Evolutionary conservation across 2,329 filamentous ascomycete species (phyloP).

Genomic region (Pseudogymnoascus sp.): DNA sequence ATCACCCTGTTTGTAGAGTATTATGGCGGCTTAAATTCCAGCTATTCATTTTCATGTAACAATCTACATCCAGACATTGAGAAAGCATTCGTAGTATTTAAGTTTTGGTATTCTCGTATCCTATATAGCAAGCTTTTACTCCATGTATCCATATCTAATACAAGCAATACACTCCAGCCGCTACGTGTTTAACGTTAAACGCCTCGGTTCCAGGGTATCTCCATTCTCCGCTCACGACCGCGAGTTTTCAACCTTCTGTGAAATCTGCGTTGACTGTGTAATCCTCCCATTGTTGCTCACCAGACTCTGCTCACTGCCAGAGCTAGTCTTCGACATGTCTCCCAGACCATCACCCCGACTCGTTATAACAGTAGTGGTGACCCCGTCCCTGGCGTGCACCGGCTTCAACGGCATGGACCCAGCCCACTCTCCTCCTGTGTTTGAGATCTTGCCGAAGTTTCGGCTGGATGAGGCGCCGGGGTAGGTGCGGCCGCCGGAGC

Average conservation of each 20-base stretch:
- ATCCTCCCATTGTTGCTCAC: constrained; percentile 6
- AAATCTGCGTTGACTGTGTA: constrained; percentile 10
- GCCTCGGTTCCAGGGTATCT: neutral
- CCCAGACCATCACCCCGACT: neutral
- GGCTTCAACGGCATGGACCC: neutral
- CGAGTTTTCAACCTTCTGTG: constrained; percentile 6
- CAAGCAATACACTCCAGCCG: neutral
- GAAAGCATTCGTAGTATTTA: neutral
- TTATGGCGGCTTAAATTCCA: too few relatives aligned
- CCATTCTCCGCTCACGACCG: neutral
- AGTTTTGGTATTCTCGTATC: neutral
- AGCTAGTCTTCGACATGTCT: neutral
- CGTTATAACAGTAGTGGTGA: constrained; percentile 9
- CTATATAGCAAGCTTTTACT: constrained; percentile 3
- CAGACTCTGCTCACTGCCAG: constrained; percentile 11
- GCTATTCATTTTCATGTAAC: too few relatives aligned
- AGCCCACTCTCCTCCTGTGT: neutral
- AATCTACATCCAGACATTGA: neutral
- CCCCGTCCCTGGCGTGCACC: neutral
- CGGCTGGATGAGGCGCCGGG: constrained; percentile 2
- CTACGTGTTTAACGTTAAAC: neutral
- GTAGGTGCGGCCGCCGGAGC: neutral
- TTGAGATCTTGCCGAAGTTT: neutral
- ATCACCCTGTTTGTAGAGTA: too few relatives aligned
- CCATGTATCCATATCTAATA: neutral